Percentiles rank a stretch among this genome's conserved stretches.
Evolutionary conservation across 352 stramenopile species (phyloP).

Genomic region (Blastocystis hominis): DNA sequence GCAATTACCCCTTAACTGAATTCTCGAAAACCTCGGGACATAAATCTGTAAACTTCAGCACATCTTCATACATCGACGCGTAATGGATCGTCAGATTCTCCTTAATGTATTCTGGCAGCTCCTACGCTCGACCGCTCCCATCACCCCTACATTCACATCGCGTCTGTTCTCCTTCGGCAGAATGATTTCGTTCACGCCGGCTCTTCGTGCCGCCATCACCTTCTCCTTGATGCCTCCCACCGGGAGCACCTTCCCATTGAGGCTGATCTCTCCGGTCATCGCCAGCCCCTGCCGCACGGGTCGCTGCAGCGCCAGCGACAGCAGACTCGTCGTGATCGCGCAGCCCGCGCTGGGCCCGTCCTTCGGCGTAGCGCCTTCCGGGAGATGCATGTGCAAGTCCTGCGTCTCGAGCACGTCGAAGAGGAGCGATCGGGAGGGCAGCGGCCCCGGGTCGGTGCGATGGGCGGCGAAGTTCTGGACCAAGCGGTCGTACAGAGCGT

Average conservation of each 20-base stretch:
- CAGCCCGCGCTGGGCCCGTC: conserved; percentile 91
- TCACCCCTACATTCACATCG: conserved; percentile 77
- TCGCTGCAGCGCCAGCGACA: conserved; percentile 63
- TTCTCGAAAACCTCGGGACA: conserved; percentile 48
- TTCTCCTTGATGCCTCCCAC: conserved; percentile 99
- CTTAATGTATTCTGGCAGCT: conserved; percentile 86
- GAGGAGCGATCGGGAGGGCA: background rate
- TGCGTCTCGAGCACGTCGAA: conserved; percentile 57
- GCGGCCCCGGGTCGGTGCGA: background rate
- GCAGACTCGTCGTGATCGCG: conserved; percentile 90
- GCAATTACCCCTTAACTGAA: background rate
- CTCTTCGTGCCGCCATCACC: conserved; percentile 87
- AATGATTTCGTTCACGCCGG: conserved; percentile 84
- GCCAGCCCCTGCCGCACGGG: conserved; percentile 84
- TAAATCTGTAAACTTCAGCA: conserved; percentile 62
- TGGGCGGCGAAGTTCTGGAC: conserved; percentile 48
- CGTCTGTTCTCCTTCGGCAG: conserved; percentile 83
- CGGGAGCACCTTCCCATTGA: conserved; percentile 94
- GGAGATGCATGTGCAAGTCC: conserved; percentile 93
- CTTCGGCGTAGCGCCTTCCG: conserved; percentile 92
- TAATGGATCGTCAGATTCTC: conserved; percentile 89
- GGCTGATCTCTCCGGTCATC: conserved; percentile 89
- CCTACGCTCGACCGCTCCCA: conserved; percentile 60
- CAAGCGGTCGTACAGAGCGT: conserved; percentile 39
- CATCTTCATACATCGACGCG: conserved; percentile 87